Evolutionary conservation across 2,329 filamentous ascomycete species (phyloP), one percentile per base, ranked within the genome.

Genomic region (Aspergillus glaucus): DNA sequence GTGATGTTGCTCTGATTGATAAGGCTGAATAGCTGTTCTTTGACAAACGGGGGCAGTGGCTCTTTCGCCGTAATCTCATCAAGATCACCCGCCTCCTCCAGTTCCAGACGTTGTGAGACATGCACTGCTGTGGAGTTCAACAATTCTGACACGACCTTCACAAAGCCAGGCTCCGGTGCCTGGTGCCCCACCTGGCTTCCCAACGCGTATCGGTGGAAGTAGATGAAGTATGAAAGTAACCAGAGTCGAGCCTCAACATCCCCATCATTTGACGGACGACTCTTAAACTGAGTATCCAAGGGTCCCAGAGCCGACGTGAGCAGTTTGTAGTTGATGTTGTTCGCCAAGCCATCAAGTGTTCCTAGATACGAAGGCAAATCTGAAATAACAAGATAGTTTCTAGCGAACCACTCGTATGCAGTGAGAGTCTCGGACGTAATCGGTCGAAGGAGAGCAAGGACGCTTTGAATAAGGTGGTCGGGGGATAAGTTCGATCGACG

Each of bases 1-100:
- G 84, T 81, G 47, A 95, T 87, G 36, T 86, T 87, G 40, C 84
- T 78, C 63, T 88, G 81, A 53, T 90, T 84, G 28, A 94, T 81
- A 6, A 95, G 72, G 8, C 84, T 86, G 14, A 79, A 68, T 2
- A 95, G 72, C 57, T 89, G 81, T 0, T 78, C 73, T 43, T 78
- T 77, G 10, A 94, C 68, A 60, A 89, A 86, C 0, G 74, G 58
- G 47, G 65, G 65, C 30, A 75, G 51, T 59, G 57, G 66, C 19
- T 45, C 55, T 28, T 50, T 68, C 62, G 50, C 65, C 55, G 58
- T 46, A n/a, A 57, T 43, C 34, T 60, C 58, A 28, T 59, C 58
- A 26, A 56, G 37, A 48, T 68, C 56, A 53, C 59, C 51, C 50
- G 55, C 45, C 49, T 67, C 61, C 53, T 71, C 62, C 6, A 56